A percentile compares a stretch with the other conserved stretches of the same genome.
Conservation (phyloP, 164 flowering plant species). For the Houttuynia cordata region DNA sequence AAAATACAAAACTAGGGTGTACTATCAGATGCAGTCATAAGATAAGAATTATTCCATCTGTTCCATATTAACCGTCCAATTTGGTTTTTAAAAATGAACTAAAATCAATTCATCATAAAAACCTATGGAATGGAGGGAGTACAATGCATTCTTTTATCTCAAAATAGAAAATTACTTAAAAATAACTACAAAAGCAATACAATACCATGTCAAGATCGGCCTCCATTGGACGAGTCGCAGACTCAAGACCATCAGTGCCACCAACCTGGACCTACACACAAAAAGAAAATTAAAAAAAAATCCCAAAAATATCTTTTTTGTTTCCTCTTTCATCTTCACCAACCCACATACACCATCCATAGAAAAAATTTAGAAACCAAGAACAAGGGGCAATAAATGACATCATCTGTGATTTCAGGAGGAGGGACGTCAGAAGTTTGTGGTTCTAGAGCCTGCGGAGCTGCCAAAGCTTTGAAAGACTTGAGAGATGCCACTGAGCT, state of each 20-base stretch:
- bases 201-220: constrained; percentile 53
- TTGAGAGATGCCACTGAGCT: background rate
- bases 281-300: background rate
- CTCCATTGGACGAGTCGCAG: constrained; percentile 29
- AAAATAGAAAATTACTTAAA: background rate
- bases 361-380: background rate
- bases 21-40: no score
- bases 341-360: constrained; percentile 3
- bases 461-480: constrained; percentile 36
- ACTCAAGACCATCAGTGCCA: constrained; percentile 26
- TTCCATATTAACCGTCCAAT: no score
- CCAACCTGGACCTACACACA: constrained; percentile 18
- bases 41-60: no score
- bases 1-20: no score
- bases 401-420: constrained; percentile 19
- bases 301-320: background rate
- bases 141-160: background rate
- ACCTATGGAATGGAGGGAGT: no score
- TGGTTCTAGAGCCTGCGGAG: constrained; percentile 50
- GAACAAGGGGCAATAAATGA: background rate
- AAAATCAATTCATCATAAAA: no score
- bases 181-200: background rate
- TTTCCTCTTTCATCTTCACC: background rate
- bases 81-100: no score
- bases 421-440: constrained; percentile 5